These are phyloP conservation scores for Aurinia saxatilis DNA, from an alignment of 345 rosid species.

Conservation along the genomic window DNA sequence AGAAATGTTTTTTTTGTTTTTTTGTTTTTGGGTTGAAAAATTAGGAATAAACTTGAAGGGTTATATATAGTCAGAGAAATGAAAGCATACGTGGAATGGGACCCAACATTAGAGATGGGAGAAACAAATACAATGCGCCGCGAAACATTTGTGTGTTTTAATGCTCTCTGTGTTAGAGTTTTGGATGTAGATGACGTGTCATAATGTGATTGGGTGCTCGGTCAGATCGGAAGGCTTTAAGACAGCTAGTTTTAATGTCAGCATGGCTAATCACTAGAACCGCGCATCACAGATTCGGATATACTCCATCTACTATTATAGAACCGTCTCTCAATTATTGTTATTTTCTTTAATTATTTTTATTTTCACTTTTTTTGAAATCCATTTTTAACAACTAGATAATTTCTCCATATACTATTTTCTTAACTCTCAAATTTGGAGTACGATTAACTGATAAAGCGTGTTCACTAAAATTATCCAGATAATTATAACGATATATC, in stretches of 20 bases:
- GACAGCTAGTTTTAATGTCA: constrained; percentile 47
- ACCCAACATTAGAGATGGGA: constrained; percentile 5
- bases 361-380: no score
- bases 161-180: constrained; percentile 5
- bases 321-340: background rate
- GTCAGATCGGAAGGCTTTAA: background rate
- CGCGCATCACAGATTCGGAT: constrained; percentile 32
- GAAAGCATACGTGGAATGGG: background rate
- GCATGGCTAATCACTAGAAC: constrained; percentile 25
- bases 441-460: background rate
- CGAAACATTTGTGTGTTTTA: constrained; percentile 21
- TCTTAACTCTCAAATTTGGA: background rate
- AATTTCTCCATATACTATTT: background rate
- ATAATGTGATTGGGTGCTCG: background rate
- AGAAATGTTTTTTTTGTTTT: background rate
- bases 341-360: no score
- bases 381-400: no score
- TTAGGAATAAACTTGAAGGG: background rate
- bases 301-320: constrained; percentile 32
- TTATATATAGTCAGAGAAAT: constrained; percentile 18
- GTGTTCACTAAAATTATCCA: background rate
- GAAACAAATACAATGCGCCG: constrained; percentile 60
- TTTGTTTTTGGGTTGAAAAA: background rate
- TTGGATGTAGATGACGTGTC: constrained; percentile 32
- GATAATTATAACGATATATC: background rate